A percentile compares a stretch with the other conserved stretches of the same genome.
phyloP scores from a whole-genome alignment of 2,329 filamentous ascomycete species.

The Colletotrichum liriopes region DNA sequence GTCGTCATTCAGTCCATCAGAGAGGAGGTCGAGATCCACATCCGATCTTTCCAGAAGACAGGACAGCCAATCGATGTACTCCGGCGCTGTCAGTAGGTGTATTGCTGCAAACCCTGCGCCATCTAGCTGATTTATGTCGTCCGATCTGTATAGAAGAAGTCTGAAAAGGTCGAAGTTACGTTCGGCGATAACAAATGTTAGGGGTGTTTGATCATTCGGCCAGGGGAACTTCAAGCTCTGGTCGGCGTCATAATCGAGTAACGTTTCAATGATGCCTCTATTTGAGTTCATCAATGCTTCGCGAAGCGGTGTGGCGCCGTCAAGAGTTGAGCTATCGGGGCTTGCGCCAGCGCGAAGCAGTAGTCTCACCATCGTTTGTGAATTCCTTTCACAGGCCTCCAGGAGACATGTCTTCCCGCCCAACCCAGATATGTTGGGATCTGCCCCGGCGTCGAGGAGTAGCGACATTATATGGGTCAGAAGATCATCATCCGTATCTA shows the following conservation, averaged over 20 bases:
- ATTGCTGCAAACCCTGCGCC: conserved; percentile 41
- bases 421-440: conserved; percentile 34
- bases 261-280: background rate
- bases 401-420: conserved; percentile 39
- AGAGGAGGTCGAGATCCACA: conserved; percentile 29
- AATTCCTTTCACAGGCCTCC: conserved; percentile 33
- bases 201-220: conserved; percentile 9
- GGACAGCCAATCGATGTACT: conserved; percentile 37
- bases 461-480: conserved; percentile 24
- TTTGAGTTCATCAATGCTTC: conserved; percentile 19
- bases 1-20: background rate
- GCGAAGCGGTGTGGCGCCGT: conserved; percentile 29
- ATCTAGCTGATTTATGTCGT: conserved; percentile 38
- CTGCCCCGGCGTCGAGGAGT: conserved; percentile 42
- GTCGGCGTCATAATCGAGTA: conserved; percentile 23
- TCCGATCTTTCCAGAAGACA: conserved; percentile 26
- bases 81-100: conserved; percentile 42
- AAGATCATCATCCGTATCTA: conserved; percentile 10
- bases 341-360: conserved; percentile 42
- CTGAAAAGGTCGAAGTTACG: conserved; percentile 43
- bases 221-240: conserved; percentile 11
- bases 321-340: conserved; percentile 35
- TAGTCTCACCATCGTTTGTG: conserved; percentile 29
- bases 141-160: background rate
- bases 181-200: conserved; percentile 39